A percentile compares a stretch with the other conserved stretches of the same genome.
These are phyloP conservation scores for Mycena filopes DNA, from an alignment of 768 basidiomycete genomes.

Conservation along the genomic window DNA sequence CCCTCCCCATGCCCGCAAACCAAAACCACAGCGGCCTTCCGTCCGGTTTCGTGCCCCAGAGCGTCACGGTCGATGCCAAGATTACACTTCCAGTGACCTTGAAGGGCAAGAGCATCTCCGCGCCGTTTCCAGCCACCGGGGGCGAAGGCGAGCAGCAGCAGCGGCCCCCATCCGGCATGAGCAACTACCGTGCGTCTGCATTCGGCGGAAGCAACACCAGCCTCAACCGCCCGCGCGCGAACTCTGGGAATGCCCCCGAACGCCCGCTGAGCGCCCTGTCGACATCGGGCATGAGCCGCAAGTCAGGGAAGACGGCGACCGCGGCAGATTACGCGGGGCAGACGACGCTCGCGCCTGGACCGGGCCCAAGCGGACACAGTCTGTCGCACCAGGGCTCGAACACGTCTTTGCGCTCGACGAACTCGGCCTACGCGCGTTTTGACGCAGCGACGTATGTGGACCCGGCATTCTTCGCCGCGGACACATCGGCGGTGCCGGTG, in stretches of 20 bases:
- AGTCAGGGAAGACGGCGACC: background rate
- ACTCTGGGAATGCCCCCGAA: background rate
- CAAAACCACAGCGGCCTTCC: too few relatives aligned
- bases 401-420: constrained; percentile 24
- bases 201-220: constrained; percentile 15
- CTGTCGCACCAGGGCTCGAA: constrained; percentile 27
- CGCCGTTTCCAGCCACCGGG: constrained; percentile 1
- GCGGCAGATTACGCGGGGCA: constrained; percentile 2
- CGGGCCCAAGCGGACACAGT: background rate
- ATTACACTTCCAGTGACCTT: constrained; percentile 25
- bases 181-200: constrained; percentile 9
- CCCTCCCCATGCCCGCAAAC: constrained; percentile 11
- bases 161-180: constrained; percentile 12
- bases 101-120: constrained; percentile 26
- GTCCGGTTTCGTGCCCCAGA: constrained; percentile 26
- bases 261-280: constrained; percentile 15
- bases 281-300: constrained; percentile 18
- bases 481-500: background rate
- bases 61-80: constrained; percentile 22
- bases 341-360: constrained; percentile 13
- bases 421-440: constrained; percentile 23
- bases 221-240: constrained; percentile 5
- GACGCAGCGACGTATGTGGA: constrained; percentile 28
- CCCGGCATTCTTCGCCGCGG: constrained; percentile 30
- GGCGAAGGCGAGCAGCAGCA: background rate